These are phyloP conservation scores for Rubroshorea leprosula DNA, from an alignment of 345 rosid genomes.

Conservation along the genomic window DNA sequence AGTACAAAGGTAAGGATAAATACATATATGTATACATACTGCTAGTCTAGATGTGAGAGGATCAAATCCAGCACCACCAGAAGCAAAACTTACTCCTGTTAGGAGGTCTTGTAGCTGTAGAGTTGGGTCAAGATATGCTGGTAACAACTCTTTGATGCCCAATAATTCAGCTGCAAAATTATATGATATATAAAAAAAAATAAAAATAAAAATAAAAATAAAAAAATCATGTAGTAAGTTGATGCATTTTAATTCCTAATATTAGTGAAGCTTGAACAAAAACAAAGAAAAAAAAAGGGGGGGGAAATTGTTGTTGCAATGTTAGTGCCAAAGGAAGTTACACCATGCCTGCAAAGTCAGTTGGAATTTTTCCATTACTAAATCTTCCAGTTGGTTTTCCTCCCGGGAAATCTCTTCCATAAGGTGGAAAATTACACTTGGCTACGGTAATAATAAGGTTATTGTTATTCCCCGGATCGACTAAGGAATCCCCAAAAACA, in stretches of 20 bases:
- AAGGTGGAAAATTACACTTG: constrained; percentile 65
- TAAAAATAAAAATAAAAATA: too few species aligned
- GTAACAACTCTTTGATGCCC: not conserved
- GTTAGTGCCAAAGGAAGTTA: not conserved
- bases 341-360: constrained; percentile 23
- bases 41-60: constrained; percentile 39
- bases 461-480: constrained; percentile 82
- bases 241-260: too few species aligned
- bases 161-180: not conserved
- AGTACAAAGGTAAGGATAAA: too few species aligned
- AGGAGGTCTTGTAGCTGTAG: not conserved
- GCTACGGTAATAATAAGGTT: constrained; percentile 32
- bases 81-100: not conserved
- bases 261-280: too few species aligned
- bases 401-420: constrained; percentile 53
- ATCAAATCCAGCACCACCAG: not conserved
- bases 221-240: too few species aligned
- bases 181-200: too few species aligned
- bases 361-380: constrained; percentile 63
- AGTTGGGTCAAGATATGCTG: not conserved
- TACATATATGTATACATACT: constrained; percentile 20
- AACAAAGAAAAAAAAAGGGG: too few species aligned
- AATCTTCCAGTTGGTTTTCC: constrained; percentile 75
- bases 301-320: too few species aligned
- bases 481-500: constrained; percentile 81